Evolutionary conservation across 106 monocot species (phyloP).

Genomic region (Dendrobium nobile): DNA sequence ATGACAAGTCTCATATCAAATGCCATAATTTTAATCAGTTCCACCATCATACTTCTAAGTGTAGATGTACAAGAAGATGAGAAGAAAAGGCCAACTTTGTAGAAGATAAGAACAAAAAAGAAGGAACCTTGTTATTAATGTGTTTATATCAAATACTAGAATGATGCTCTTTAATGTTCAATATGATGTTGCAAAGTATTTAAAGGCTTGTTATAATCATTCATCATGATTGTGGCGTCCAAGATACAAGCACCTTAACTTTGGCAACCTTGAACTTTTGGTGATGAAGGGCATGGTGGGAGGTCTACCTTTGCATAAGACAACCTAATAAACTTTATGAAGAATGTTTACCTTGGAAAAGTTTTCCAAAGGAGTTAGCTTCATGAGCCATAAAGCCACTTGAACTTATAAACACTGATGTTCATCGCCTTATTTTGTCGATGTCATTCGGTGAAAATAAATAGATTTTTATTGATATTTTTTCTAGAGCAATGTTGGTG

Average conservation of each 20-base stretch:
- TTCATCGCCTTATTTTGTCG: not conserved
- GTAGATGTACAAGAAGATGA: too few species aligned
- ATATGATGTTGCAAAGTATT: not conserved
- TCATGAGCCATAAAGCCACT: not conserved
- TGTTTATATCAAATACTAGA: not conserved
- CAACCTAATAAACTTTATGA: not conserved
- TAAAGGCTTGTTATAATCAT: not conserved
- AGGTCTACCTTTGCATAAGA: not conserved
- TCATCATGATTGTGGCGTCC: not conserved
- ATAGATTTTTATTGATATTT: too few species aligned
- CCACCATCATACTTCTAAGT: too few species aligned
- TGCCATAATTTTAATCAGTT: too few species aligned
- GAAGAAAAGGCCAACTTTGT: too few species aligned
- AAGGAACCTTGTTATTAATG: too few species aligned
- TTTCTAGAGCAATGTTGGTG: not conserved
- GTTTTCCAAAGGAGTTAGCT: not conserved
- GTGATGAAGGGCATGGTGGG: not conserved
- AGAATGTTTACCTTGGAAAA: not conserved
- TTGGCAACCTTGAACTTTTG: not conserved
- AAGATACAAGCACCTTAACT: not conserved
- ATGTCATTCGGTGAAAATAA: not conserved
- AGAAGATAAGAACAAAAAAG: too few species aligned
- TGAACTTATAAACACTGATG: not conserved
- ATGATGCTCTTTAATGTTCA: not conserved
- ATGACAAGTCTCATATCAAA: too few species aligned